Conservation (phyloP, 2,329 filamentous ascomycete genomes). For the Neofusicoccum ribis region DNA sequence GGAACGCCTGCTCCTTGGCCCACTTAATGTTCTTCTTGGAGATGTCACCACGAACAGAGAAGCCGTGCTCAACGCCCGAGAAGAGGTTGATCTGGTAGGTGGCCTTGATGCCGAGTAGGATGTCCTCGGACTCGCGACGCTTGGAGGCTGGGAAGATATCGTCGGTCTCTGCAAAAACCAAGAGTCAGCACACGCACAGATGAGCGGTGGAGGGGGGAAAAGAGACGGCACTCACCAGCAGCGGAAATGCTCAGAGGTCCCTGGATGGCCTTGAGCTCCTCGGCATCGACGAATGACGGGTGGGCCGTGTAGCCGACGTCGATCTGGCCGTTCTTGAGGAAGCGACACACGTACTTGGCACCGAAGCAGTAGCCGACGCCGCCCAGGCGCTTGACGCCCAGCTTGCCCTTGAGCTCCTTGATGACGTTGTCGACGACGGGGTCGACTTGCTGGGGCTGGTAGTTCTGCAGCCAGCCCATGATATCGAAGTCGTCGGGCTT, state of each 20-base stretch:
- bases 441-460: constrained; percentile 49
- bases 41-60: constrained; percentile 68
- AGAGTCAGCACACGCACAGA: not conserved
- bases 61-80: constrained; percentile 71
- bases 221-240: constrained; percentile 46
- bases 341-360: constrained; percentile 61
- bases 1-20: constrained; percentile 79
- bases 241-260: constrained; percentile 63
- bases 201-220: not conserved
- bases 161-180: constrained; percentile 53
- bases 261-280: constrained; percentile 59
- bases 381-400: constrained; percentile 51
- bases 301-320: constrained; percentile 74
- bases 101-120: constrained; percentile 54
- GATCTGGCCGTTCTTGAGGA: constrained; percentile 59
- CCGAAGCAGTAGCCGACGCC: constrained; percentile 53
- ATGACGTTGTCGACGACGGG: constrained; percentile 53
- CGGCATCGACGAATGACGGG: constrained; percentile 69
- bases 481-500: constrained; percentile 52
- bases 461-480: constrained; percentile 49
- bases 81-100: constrained; percentile 79
- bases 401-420: constrained; percentile 47
- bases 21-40: constrained; percentile 60
- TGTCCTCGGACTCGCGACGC: constrained; percentile 59
- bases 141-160: constrained; percentile 57